Base-by-base conservation (phyloP, 2,329 filamentous ascomycete genomes). In the Aspergillus costaricaensis region DNA sequence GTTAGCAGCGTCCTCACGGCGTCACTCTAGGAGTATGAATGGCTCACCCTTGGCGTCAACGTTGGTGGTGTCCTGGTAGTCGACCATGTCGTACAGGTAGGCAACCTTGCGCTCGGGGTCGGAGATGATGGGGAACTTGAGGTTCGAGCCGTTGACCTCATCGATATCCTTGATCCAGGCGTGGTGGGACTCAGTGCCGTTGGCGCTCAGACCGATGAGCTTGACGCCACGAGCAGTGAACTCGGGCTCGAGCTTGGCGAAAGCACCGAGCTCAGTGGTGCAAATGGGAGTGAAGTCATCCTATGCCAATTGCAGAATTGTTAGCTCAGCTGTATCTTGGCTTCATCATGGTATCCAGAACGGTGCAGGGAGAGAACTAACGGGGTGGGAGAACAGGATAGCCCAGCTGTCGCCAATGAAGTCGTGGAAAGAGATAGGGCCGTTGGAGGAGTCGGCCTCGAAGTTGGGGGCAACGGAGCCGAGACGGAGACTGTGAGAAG, bases 261-360 rank as follows among this genome's bases (percentile, higher is more conserved):
- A 96, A 67, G 92, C 93, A 68, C 93, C 93, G 65, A 97, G 89
- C 84, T 97, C 93, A 60, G 92, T 97, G 71, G 93, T 97, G 85
- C 93, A 97, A 64, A 96, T 93, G 65, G 93, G 93, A 5, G 93
- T 97, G 84, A 91, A 97, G 81, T 97, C 93, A 71, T 77, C 76
- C 72, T 74, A 58, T 53, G 10, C 36, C 49, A 27, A 55, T 44
- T 23, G 10, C 19, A 43, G 3, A 5, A 23, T 15, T 17, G 10
- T 44, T 9, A 5, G 47, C 61, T 8, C 9, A 61, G 54, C 32
- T 14, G 38, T 41, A 14, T 51, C 23, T 9, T 41, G 10, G 10
- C 10, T 7, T 43, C 19, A 15, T 12, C 21, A n/a, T 32, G 17
- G 19, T 47, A 30, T 23, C n/a, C 17, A 25, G 41, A 15, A 7